These are phyloP conservation scores for Claviceps pazoutovae DNA, from an alignment of 2,329 filamentous ascomycete species.

Conservation along the genomic window DNA sequence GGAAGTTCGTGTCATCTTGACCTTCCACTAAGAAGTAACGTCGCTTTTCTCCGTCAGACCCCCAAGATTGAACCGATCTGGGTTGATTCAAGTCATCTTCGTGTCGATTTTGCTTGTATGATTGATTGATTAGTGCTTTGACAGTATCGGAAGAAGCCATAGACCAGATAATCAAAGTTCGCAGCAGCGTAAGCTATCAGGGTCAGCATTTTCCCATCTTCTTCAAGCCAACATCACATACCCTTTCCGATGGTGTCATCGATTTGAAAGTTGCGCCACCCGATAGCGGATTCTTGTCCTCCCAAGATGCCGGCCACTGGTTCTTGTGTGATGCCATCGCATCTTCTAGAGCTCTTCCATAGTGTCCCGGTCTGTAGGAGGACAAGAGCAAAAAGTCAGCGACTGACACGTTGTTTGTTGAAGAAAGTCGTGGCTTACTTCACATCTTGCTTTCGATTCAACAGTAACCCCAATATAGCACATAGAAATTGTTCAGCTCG, in stretches of 20 bases:
- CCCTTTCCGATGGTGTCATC: conserved; percentile 70
- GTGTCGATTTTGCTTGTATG: conserved; percentile 77
- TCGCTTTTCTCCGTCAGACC: conserved; percentile 75
- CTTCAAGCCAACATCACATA: conserved; percentile 28
- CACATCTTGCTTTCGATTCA: conserved; percentile 97
- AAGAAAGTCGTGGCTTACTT: conserved; percentile 52
- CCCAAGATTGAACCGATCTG: conserved; percentile 82
- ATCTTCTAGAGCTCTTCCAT: conserved; percentile 86
- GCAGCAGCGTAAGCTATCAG: conserved; percentile 63
- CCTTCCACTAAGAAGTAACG: conserved; percentile 92
- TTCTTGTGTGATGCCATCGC: conserved; percentile 70
- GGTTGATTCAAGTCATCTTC: conserved; percentile 72
- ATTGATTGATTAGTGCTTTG: conserved; percentile 67
- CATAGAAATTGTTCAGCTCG: conserved; percentile 81
- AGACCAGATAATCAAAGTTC: conserved; percentile 75
- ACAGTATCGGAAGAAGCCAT: conserved; percentile 77
- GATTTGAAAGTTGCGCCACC: conserved; percentile 68
- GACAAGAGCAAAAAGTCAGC: background rate
- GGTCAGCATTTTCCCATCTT: conserved; percentile 3
- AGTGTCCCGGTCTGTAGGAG: conserved; percentile 66
- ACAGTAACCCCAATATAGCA: conserved; percentile 69
- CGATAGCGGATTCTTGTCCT: conserved; percentile 66
- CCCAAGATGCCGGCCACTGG: conserved; percentile 83
- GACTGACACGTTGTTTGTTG: background rate
- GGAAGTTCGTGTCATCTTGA: conserved; percentile 83